A percentile compares a stretch with the other conserved stretches of the same genome.
phyloP scores from a whole-genome alignment of 176 grass and related monocot genomes.

The Zoysia pacifica region DNA sequence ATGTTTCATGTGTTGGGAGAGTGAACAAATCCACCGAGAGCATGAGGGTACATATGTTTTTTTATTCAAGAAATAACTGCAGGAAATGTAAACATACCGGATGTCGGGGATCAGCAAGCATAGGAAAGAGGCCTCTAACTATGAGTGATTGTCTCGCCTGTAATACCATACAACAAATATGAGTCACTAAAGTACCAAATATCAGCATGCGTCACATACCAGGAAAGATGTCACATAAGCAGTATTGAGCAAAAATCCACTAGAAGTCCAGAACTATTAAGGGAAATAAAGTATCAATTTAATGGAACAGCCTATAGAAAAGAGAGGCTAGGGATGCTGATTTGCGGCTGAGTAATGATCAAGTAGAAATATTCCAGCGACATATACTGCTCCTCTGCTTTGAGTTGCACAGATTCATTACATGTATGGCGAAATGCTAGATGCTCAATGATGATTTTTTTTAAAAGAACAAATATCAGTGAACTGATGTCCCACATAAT shows the following conservation, averaged over 20 bases:
- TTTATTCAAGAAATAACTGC: constrained; percentile 1
- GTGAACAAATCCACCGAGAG: neutral
- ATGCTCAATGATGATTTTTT: neutral
- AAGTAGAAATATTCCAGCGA: neutral
- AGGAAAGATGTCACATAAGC: neutral
- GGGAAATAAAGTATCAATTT: constrained; percentile 15
- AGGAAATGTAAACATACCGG: constrained; percentile 65
- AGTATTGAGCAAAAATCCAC: neutral
- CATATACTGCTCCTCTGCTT: neutral
- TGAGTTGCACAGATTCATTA: neutral
- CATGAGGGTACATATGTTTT: neutral
- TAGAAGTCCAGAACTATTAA: neutral
- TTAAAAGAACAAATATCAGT: neutral
- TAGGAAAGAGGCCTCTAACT: constrained; percentile 97
- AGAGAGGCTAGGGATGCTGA: neutral
- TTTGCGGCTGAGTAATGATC: neutral
- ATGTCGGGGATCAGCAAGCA: constrained; percentile 97
- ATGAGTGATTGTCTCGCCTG: constrained; percentile 98
- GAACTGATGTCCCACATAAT: neutral
- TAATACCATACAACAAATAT: constrained; percentile 36
- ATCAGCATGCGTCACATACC: neutral
- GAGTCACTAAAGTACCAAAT: constrained; percentile 13
- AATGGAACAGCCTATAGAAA: neutral
- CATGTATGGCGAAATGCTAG: neutral
- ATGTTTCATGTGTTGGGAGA: neutral